phyloP scores from a whole-genome alignment of 1,139 yeast species.

The Kodamaea sp. region DNA sequence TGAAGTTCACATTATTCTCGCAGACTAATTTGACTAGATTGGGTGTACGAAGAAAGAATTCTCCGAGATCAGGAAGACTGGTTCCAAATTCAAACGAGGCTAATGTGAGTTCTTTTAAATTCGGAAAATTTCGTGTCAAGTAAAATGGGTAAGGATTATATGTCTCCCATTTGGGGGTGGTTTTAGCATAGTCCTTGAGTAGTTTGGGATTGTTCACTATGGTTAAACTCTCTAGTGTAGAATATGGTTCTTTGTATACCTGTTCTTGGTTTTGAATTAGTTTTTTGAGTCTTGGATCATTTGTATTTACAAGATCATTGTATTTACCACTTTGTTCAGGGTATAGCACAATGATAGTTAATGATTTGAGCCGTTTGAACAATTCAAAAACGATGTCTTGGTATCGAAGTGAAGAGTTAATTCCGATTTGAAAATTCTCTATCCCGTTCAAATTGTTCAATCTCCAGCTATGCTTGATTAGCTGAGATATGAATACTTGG shows the following conservation, averaged over 20 bases:
- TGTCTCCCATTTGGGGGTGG: conserved; percentile 19
- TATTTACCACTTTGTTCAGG: conserved; percentile 18
- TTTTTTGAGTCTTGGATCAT: conserved; percentile 19
- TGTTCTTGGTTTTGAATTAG: conserved; percentile 1
- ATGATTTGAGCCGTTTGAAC: conserved; percentile 27
- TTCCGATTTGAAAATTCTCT: conserved; percentile 25
- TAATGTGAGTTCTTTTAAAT: conserved; percentile 27
- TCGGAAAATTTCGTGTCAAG: conserved; percentile 22
- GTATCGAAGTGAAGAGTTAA: conserved; percentile 27
- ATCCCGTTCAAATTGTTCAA: conserved; percentile 23
- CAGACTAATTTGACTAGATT: conserved; percentile 26
- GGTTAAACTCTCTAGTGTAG: conserved; percentile 20
- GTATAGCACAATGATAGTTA: conserved; percentile 17
- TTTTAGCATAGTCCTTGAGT: conserved; percentile 10
- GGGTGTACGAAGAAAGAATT: conserved; percentile 24
- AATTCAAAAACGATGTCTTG: conserved; percentile 26
- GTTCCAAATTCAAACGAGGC: conserved; percentile 35
- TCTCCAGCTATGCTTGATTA: conserved; percentile 32
- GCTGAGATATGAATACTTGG: conserved; percentile 24
- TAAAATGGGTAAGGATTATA: conserved; percentile 30
- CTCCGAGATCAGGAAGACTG: conserved; percentile 30
- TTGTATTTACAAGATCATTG: conserved; percentile 22
- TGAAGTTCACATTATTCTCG: conserved; percentile 37
- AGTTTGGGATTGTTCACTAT: conserved; percentile 32
- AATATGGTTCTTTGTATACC: conserved; percentile 6